These are phyloP conservation scores for Cryptosporidium sp. DNA, from an alignment of 169 alveolate species.

Conservation along the genomic window DNA sequence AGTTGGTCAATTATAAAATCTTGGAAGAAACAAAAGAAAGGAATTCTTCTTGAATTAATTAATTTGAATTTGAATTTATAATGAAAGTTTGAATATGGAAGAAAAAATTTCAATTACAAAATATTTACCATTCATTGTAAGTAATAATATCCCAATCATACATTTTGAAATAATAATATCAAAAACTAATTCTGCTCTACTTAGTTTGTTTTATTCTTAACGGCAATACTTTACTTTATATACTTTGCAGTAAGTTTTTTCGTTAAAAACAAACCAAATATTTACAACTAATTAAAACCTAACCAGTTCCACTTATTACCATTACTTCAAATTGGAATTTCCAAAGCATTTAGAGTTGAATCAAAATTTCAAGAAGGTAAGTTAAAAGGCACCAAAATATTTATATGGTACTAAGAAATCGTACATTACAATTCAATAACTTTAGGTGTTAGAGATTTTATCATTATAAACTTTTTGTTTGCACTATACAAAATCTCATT, in stretches of 20 bases:
- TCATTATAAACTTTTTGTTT: slow-evolving; percentile 43
- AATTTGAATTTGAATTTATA: slow-evolving; percentile 12
- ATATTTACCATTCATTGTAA: slow-evolving; percentile 70
- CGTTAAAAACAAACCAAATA: neutral
- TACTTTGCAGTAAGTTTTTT: slow-evolving; percentile 64
- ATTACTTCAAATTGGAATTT: slow-evolving; percentile 51
- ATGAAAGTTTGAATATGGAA: slow-evolving; percentile 73
- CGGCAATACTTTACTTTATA: slow-evolving; percentile 57
- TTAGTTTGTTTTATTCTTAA: slow-evolving; percentile 52
- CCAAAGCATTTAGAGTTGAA: slow-evolving; percentile 50
- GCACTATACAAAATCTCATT: slow-evolving; percentile 39
- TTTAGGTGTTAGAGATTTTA: slow-evolving; percentile 51
- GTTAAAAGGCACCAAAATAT: neutral
- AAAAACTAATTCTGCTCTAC: neutral
- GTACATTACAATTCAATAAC: neutral
- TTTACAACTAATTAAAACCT: neutral
- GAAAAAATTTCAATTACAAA: slow-evolving; percentile 58
- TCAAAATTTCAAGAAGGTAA: slow-evolving; percentile 64
- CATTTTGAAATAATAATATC: neutral
- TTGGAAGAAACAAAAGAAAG: neutral
- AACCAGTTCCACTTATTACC: slow-evolving; percentile 61
- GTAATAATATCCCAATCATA: neutral
- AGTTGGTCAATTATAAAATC: neutral
- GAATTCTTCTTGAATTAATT: neutral
- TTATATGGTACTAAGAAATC: neutral